A percentile compares a stretch with the other conserved stretches of the same genome.
Conservation (phyloP, 2,329 filamentous ascomycete species). For the Dactylellina drechsleri region DNA sequence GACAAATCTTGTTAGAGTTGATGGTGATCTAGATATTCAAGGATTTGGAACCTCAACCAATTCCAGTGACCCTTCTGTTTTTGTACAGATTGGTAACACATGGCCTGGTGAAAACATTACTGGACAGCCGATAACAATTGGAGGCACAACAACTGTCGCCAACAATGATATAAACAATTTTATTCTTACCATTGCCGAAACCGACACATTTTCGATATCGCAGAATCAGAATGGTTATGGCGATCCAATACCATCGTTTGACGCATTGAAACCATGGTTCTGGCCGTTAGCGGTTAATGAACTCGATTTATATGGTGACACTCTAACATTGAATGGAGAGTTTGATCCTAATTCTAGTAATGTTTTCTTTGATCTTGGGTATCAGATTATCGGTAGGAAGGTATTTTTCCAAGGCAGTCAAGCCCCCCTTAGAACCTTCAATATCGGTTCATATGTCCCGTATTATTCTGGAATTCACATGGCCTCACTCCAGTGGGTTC, state of each 20-base stretch:
- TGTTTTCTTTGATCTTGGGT: not conserved
- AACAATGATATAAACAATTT: not conserved
- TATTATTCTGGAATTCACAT: slow-evolving; percentile 10
- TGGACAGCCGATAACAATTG: too few relatives aligned
- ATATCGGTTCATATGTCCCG: not conserved
- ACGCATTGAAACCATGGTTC: not conserved
- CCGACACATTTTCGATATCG: not conserved
- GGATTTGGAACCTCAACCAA: too few relatives aligned
- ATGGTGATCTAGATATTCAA: too few relatives aligned
- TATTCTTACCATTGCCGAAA: not conserved
- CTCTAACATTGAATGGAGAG: not conserved
- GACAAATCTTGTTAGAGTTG: too few relatives aligned
- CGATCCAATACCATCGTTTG: not conserved
- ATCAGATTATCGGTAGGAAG: not conserved
- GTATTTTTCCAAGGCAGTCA: slow-evolving; percentile 8
- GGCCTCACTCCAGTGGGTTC: slow-evolving; percentile 1
- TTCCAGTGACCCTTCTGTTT: too few relatives aligned
- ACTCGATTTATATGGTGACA: not conserved
- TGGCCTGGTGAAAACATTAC: too few relatives aligned
- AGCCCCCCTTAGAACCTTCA: not conserved
- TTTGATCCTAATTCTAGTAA: not conserved
- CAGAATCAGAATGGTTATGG: not conserved
- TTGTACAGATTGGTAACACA: too few relatives aligned
- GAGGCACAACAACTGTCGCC: not conserved
- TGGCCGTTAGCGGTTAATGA: not conserved